These are phyloP conservation scores for Globisporangium radiosum DNA, from an alignment of 352 stramenopile genomes.

Conservation along the genomic window DNA sequence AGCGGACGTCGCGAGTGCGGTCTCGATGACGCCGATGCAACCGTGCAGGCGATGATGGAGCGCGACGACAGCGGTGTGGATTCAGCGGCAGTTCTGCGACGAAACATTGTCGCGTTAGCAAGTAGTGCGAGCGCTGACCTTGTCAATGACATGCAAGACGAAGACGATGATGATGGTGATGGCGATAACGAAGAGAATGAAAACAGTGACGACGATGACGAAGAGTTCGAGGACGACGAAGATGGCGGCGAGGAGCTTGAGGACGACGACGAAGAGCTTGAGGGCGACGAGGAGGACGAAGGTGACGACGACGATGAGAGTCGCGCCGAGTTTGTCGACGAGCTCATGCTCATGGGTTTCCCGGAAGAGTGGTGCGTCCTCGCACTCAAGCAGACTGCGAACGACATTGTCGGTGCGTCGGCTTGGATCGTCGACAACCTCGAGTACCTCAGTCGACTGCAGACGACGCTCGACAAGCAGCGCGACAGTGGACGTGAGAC, in stretches of 20 bases:
- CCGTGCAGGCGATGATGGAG: neutral
- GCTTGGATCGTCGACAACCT: slow-evolving; percentile 93
- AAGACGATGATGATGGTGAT: neutral
- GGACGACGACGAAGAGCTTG: slow-evolving; percentile 31
- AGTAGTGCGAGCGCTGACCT: neutral
- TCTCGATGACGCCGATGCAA: neutral
- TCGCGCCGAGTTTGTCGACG: slow-evolving; percentile 78
- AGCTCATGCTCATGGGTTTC: slow-evolving; percentile 92
- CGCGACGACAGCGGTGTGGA: neutral
- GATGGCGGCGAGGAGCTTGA: slow-evolving; percentile 19
- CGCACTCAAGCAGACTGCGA: slow-evolving; percentile 87
- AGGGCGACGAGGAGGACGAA: slow-evolving; percentile 42
- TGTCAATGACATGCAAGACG: neutral
- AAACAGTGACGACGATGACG: slow-evolving; percentile 12
- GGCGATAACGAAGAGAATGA: slow-evolving; percentile 12
- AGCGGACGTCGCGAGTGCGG: neutral
- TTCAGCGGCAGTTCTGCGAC: too few species aligned
- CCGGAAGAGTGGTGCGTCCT: slow-evolving; percentile 89
- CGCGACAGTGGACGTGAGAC: slow-evolving; percentile 30
- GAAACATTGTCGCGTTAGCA: too few species aligned
- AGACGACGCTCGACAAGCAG: slow-evolving; percentile 70
- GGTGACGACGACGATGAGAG: slow-evolving; percentile 43
- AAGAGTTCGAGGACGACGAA: slow-evolving; percentile 11
- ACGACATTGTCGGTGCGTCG: slow-evolving; percentile 87
- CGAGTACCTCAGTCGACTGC: slow-evolving; percentile 84